Base-by-base conservation (phyloP, 225 moss, liverwort and hornwort genomes). In the Pleurozium schreberi region DNA sequence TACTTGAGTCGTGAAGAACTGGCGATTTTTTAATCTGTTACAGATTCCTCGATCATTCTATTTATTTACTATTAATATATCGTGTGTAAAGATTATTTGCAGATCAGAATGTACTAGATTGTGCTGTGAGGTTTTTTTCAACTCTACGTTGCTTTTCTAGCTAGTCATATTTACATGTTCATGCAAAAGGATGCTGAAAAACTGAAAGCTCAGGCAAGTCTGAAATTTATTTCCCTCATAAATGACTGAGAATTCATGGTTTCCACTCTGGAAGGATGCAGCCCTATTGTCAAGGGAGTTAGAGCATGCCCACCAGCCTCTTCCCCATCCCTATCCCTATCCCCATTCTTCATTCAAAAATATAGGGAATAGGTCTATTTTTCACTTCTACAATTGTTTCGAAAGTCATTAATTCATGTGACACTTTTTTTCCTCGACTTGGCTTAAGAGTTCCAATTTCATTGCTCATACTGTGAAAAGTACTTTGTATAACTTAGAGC, bases 111-210 rank as follows among this genome's bases (percentile, higher is more conserved):
- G 47, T 47, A n/a, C n/a, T n/a, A 47, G 30, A 47, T 38, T 38
- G 30, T 30, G 18, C 74, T 75, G 62, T 58, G 94, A 98, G 91
- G 95, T 96, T 14, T 83, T n/a, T 74, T n/a, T 79, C 25, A 81
- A 62, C 43, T 84, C 14, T 70, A 8, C 31, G 16, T 64, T 36
- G 43, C 52, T 52, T n/a, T 59, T 28, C 47, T 36, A 55, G 8
- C 47, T 36, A 55, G 8, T 60, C 26, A 63, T 14, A 76, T 49
- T 40, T 67, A 27, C 67, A 19, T 59, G 27, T 59, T 82, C 31
- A 49, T 75, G 47, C 31, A 31, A 18, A 18, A 75, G 21, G 33
- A 75, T 75, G 50, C 13, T 50, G 50, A 20, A 75, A 2, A 47
- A 31, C 31, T 75, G 20, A 50, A 49, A 74, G 49, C 31, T 50